Conservation (phyloP, 1,284 basidiomycete genomes). For the Ceratobasidium sp. region DNA sequence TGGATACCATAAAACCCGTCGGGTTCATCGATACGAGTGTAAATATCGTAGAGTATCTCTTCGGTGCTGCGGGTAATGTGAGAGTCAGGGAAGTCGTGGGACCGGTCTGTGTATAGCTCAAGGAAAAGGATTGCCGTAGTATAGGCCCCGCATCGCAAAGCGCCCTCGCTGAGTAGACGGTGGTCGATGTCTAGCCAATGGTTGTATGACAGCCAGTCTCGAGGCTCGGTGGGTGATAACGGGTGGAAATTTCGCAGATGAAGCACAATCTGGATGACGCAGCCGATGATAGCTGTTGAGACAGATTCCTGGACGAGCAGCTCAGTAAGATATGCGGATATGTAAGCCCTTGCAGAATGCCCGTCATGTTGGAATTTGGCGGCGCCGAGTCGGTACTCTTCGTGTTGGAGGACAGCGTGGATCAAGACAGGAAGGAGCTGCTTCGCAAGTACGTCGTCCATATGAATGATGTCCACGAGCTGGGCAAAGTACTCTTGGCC, state of each 20-base stretch:
- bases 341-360: constrained; percentile 19
- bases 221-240: constrained; percentile 52
- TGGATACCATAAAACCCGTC: constrained; percentile 97
- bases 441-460: constrained; percentile 66
- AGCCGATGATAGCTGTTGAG: constrained; percentile 60
- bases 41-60: constrained; percentile 85
- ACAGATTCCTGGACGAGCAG: constrained; percentile 60
- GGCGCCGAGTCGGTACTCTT: constrained; percentile 37
- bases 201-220: constrained; percentile 70
- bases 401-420: constrained; percentile 64
- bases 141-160: constrained; percentile 80
- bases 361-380: not conserved
- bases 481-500: constrained; percentile 70
- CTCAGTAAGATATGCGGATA: constrained; percentile 68
- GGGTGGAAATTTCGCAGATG: constrained; percentile 73
- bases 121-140: constrained; percentile 90
- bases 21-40: constrained; percentile 93
- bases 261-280: constrained; percentile 79
- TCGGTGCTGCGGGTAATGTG: constrained; percentile 55
- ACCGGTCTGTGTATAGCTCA: constrained; percentile 61
- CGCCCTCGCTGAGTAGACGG: constrained; percentile 72
- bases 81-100: constrained; percentile 48
- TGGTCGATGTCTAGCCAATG: constrained; percentile 86
- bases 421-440: constrained; percentile 77
- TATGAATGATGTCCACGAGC: constrained; percentile 64